Conservation (phyloP, 164 flowering plant genomes). For the Vitis rupestris region DNA sequence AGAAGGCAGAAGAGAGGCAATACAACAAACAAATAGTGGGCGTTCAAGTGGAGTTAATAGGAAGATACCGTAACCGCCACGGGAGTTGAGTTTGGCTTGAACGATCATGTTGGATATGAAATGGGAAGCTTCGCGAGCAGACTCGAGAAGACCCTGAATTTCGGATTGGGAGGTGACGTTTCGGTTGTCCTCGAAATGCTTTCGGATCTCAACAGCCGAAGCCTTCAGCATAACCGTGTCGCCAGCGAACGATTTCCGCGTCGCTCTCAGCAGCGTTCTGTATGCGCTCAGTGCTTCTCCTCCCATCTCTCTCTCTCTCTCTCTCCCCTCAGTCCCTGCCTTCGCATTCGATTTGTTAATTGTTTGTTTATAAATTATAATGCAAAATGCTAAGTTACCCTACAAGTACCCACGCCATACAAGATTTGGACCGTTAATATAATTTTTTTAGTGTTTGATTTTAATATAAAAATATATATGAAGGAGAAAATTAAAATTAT, state of each 20-base stretch:
- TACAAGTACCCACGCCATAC: no score
- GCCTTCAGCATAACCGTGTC: conserved; percentile 63
- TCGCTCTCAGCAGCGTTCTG: conserved; percentile 69
- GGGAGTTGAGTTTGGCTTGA: conserved; percentile 70
- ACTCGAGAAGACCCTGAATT: conserved; percentile 54
- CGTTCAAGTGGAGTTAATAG: neutral
- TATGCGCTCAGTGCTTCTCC: conserved; percentile 62
- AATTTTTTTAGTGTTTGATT: no score
- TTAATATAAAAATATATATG: no score
- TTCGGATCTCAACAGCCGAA: conserved; percentile 65
- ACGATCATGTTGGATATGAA: conserved; percentile 89
- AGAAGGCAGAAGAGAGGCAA: conserved; percentile 6
- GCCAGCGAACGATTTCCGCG: conserved; percentile 75
- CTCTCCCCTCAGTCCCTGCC: neutral
- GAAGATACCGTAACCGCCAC: conserved; percentile 68
- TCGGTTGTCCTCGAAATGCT: conserved; percentile 79
- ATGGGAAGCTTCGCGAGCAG: conserved; percentile 76
- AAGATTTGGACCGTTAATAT: no score
- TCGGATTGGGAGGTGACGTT: conserved; percentile 55
- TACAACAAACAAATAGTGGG: conserved; percentile 29
- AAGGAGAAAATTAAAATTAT: no score
- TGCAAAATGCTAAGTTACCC: no score
- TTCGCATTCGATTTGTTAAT: neutral
- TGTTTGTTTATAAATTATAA: no score
- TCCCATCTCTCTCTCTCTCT: neutral